Evolutionary conservation across 2,329 filamentous ascomycete genomes (phyloP), one percentile per base, ranked within the genome.

Genomic region (Sarocladiaceae sp.): DNA sequence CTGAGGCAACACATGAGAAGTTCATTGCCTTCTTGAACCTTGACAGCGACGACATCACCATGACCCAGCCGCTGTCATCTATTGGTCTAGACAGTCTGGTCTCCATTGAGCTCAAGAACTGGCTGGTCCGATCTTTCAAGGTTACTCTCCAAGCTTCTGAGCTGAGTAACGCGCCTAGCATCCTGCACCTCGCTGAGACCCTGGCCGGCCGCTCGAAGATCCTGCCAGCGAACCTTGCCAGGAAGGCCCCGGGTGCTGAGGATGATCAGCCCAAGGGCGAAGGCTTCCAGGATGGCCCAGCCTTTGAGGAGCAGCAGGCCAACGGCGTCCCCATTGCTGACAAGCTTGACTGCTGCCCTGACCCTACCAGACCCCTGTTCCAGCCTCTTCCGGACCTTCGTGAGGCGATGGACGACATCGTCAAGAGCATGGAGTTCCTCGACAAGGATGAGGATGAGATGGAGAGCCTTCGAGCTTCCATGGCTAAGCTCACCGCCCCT

Each of bases 131-230:
- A 20, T 53, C 53, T 2, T 58, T 59, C 33, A 48, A 54, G 34
- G 49, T 50, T 11, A 34, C 47, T 1, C 26, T 59, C 10, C 58
- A 61, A 42, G 57, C 60, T 2, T 51, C 55, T 29, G 56, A 59
- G 40, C 48, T 58, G 19, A 45, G 47, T 15, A 51, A 51, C 16
- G 52, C 53, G 16, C 45, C 47, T 3, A 57, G 52, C 39, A 55
- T 62, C 29, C 33, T 35, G 27, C 49, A 50, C 3, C 46, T 62
- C n/a, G 53, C 54, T 2, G 50, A 50, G 29, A 43, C 48, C 11
- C 50, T 61, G 19, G 50, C 54, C 20, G 45, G 26, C 11, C 54
- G 55, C 43, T 58, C 57, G 20, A 61, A 53, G 45, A 33, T 33
- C 16, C 11, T 33, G 9, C 32, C 32, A 7, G 7, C 32, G 32